phyloP scores from a whole-genome alignment of 768 basidiomycete genomes.

The Panaeolus cyanescens region DNA sequence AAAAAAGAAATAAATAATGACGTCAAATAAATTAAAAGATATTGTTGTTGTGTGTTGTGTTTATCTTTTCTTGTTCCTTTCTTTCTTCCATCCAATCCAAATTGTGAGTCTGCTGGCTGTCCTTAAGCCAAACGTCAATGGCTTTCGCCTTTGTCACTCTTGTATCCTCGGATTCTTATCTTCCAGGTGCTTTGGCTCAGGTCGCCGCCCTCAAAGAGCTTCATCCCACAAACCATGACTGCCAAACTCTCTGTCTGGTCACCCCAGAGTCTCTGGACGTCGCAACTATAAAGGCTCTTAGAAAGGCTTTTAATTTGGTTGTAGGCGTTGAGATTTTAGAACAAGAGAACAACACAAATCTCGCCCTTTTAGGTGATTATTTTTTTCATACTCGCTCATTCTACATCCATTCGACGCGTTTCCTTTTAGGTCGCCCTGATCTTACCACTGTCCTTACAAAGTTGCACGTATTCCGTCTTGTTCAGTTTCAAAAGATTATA shows the following conservation, averaged over 20 bases:
- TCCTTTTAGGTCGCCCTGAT: conserved; percentile 84
- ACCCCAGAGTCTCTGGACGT: conserved; percentile 94
- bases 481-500: conserved; percentile 81
- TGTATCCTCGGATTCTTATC: conserved; percentile 88
- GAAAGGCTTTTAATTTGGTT: conserved; percentile 81
- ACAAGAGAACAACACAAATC: conserved; percentile 61
- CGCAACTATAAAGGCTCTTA: conserved; percentile 72
- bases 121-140: conserved; percentile 43
- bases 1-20: background rate
- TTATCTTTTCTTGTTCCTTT: conserved; percentile 30
- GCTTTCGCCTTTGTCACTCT: conserved; percentile 89
- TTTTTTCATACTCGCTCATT: conserved; percentile 1
- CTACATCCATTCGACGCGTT: conserved; percentile 5
- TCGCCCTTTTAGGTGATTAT: conserved; percentile 81
- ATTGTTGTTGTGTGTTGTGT: conserved; percentile 14
- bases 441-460: conserved; percentile 94
- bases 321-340: conserved; percentile 91
- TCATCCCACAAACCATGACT: conserved; percentile 68
- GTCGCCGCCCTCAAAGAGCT: conserved; percentile 83
- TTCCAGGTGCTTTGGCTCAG: conserved; percentile 89
- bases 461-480: conserved; percentile 92
- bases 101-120: conserved; percentile 18
- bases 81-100: conserved; percentile 17
- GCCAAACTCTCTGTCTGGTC: conserved; percentile 86
- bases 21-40: background rate